Conservation (phyloP, 306 rosid genomes). For the Vachellia pachyceras region DNA sequence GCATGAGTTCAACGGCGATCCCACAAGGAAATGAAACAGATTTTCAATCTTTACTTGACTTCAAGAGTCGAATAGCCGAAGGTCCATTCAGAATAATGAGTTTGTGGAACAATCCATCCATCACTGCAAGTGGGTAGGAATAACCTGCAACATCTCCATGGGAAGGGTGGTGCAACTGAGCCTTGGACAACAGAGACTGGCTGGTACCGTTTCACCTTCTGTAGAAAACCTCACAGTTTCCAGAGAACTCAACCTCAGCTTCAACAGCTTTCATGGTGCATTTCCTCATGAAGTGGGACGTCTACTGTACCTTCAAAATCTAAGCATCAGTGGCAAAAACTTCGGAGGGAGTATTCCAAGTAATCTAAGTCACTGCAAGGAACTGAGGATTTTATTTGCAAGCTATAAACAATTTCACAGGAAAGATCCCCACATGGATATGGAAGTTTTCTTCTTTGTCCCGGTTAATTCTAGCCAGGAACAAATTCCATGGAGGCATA, state of each 20-base stretch:
- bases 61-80: slow-evolving; percentile 34
- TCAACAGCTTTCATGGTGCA: slow-evolving; percentile 40
- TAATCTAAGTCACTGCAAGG: slow-evolving; percentile 46
- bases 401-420: slow-evolving; percentile 43
- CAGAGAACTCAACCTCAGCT: slow-evolving; percentile 16
- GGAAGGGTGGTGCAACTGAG: slow-evolving; percentile 34
- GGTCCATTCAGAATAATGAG: slow-evolving; percentile 48
- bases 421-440: slow-evolving; percentile 60
- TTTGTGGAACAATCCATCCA: slow-evolving; percentile 53
- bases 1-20: slow-evolving; percentile 19
- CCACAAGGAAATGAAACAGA: slow-evolving; percentile 37
- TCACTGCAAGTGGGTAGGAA: slow-evolving; percentile 52
- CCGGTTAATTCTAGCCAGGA: neutral
- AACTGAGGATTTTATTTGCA: slow-evolving; percentile 18
- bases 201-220: slow-evolving; percentile 42
- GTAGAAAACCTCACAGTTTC: slow-evolving; percentile 56
- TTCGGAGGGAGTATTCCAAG: slow-evolving; percentile 49
- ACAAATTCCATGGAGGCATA: slow-evolving; percentile 51
- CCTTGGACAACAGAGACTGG: slow-evolving; percentile 27
- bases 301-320: slow-evolving; percentile 23
- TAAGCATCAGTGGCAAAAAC: slow-evolving; percentile 40
- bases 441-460: slow-evolving; percentile 54
- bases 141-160: slow-evolving; percentile 43
- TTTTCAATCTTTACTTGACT: slow-evolving; percentile 42
- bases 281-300: slow-evolving; percentile 49